A percentile compares a stretch with the other conserved stretches of the same genome.
Conservation (phyloP, 768 basidiomycete species). For the Rhodotorula graminis region DNA sequence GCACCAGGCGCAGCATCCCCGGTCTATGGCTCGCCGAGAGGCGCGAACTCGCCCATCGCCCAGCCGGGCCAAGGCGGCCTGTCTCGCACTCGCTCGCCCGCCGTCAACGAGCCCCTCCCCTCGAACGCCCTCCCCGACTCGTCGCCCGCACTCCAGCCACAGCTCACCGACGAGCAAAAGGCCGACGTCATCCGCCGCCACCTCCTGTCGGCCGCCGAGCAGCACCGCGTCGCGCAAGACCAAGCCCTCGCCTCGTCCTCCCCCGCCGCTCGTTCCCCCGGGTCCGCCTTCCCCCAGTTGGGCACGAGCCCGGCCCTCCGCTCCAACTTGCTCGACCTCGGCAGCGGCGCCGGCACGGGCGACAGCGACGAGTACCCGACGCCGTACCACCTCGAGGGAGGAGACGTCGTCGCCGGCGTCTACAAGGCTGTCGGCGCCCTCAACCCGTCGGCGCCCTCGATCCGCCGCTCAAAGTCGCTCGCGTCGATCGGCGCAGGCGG, state of each 20-base stretch:
- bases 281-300: slow-evolving; percentile 1
- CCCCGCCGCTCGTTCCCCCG: slow-evolving; percentile 7
- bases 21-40: neutral
- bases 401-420: slow-evolving; percentile 29
- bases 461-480: slow-evolving; percentile 4
- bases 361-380: slow-evolving; percentile 31
- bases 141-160: neutral
- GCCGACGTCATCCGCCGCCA: slow-evolving; percentile 72
- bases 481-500: neutral
- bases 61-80: neutral
- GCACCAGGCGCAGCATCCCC: too few relatives aligned
- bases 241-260: slow-evolving; percentile 23
- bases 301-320: too few relatives aligned
- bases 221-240: slow-evolving; percentile 48
- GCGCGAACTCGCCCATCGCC: neutral
- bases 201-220: slow-evolving; percentile 68
- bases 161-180: slow-evolving; percentile 73
- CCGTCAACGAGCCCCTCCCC: neutral
- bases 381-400: slow-evolving; percentile 37
- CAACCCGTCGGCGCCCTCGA: slow-evolving; percentile 1
- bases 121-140: neutral
- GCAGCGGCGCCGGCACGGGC: neutral
- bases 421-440: slow-evolving; percentile 20
- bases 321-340: neutral
- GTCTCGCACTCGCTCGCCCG: neutral